phyloP scores from a whole-genome alignment of 1,284 basidiomycete species.

The Vanrija humicola region DNA sequence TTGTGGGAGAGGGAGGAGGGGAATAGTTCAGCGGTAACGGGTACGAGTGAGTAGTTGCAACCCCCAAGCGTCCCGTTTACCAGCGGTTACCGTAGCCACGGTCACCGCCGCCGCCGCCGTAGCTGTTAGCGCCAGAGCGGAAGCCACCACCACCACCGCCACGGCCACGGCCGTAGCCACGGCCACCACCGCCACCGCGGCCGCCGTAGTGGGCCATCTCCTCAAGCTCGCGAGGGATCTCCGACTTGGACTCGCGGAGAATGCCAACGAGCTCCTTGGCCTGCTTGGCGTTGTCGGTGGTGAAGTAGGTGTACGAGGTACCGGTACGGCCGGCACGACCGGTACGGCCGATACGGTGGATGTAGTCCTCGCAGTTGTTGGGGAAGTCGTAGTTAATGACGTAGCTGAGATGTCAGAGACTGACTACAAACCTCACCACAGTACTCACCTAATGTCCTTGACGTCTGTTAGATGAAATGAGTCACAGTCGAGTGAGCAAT shows the following conservation, averaged over 20 bases:
- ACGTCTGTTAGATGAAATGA: slow-evolving; percentile 35
- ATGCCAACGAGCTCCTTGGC: slow-evolving; percentile 88
- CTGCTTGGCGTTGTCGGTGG: slow-evolving; percentile 87
- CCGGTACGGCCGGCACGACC: slow-evolving; percentile 56
- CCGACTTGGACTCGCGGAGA: slow-evolving; percentile 82
- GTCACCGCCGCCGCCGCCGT: slow-evolving; percentile 43
- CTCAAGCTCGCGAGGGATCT: slow-evolving; percentile 81
- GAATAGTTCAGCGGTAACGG: slow-evolving; percentile 8
- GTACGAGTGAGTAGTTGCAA: slow-evolving; percentile 5
- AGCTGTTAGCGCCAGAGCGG: slow-evolving; percentile 21
- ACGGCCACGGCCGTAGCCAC: slow-evolving; percentile 51
- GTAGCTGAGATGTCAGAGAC: slow-evolving; percentile 19
- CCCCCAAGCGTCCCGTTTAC: slow-evolving; percentile 12
- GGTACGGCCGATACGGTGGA: slow-evolving; percentile 57
- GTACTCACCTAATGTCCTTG: slow-evolving; percentile 42
- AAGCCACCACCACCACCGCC: slow-evolving; percentile 54
- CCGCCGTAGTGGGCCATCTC: slow-evolving; percentile 88
- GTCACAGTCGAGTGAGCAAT: slow-evolving; percentile 17
- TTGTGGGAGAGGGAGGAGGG: neutral
- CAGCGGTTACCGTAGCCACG: slow-evolving; percentile 37
- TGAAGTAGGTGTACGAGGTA: slow-evolving; percentile 94
- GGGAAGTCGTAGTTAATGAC: slow-evolving; percentile 85
- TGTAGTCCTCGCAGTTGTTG: slow-evolving; percentile 59
- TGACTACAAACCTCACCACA: neutral
- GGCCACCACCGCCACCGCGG: slow-evolving; percentile 50